Conservation (phyloP, 495 filamentous ascomycete species). For the Hypoxylon perforatum region DNA sequence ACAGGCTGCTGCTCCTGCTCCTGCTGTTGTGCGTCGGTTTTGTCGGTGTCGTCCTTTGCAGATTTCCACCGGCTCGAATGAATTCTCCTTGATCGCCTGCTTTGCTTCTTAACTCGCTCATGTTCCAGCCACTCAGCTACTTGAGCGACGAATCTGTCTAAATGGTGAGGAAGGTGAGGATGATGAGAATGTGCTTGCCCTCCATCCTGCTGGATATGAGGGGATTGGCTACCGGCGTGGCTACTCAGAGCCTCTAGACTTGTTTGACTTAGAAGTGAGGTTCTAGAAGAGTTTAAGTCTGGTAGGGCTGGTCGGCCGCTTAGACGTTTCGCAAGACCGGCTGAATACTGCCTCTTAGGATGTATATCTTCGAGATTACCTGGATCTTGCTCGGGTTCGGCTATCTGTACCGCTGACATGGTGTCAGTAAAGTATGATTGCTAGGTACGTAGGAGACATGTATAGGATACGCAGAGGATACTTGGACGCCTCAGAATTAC, state of each 20-base stretch:
- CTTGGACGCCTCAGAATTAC: not conserved
- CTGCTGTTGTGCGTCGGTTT: conserved; percentile 22
- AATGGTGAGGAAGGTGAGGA: conserved; percentile 45
- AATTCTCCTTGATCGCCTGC: conserved; percentile 57
- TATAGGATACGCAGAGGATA: not conserved
- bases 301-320: conserved; percentile 53
- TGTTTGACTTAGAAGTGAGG: conserved; percentile 52
- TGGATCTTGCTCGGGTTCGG: conserved; percentile 53
- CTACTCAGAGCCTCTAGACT: conserved; percentile 45
- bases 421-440: conserved; percentile 30
- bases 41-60: conserved; percentile 32
- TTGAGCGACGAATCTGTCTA: conserved; percentile 71
- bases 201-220: conserved; percentile 42
- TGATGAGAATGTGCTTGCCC: conserved; percentile 30
- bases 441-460: not conserved
- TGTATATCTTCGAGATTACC: conserved; percentile 50
- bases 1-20: not conserved
- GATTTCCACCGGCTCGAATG: conserved; percentile 44
- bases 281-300: conserved; percentile 47
- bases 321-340: conserved; percentile 52
- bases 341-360: conserved; percentile 58
- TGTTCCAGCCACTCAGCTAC: conserved; percentile 82
- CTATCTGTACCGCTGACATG: conserved; percentile 59
- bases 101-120: conserved; percentile 74
- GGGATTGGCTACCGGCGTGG: conserved; percentile 40